Percentiles rank a stretch among this genome's conserved stretches.
phyloP scores from a whole-genome alignment of 495 filamentous ascomycete species.

The Aspergillus asperescens region DNA sequence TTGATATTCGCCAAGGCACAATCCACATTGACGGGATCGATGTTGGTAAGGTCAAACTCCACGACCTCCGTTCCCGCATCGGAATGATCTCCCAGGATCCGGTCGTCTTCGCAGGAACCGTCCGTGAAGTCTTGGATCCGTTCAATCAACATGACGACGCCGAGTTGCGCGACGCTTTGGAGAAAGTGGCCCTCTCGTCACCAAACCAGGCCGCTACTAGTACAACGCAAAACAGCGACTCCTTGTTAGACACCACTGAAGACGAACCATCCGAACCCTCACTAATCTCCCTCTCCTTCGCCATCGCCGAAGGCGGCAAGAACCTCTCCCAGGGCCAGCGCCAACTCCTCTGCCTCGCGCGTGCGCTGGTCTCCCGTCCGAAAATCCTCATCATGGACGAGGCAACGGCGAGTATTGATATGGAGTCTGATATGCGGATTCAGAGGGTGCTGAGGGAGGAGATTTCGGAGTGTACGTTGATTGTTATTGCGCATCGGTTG shows the following conservation, averaged over 20 bases:
- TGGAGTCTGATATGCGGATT: conserved; percentile 58
- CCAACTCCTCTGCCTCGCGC: conserved; percentile 73
- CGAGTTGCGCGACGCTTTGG: conserved; percentile 56
- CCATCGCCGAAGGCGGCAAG: conserved; percentile 61
- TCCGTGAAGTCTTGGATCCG: conserved; percentile 48
- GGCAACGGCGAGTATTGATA: conserved; percentile 74
- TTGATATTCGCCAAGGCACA: conserved; percentile 37
- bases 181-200: conserved; percentile 24
- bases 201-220: background rate
- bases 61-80: conserved; percentile 44
- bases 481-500: conserved; percentile 74
- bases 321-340: conserved; percentile 76
- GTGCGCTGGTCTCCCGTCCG: conserved; percentile 66
- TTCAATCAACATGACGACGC: conserved; percentile 52
- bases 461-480: conserved; percentile 63
- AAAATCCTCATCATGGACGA: conserved; percentile 78
- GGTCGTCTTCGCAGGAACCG: conserved; percentile 48
- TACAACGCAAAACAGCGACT: conserved; percentile 16
- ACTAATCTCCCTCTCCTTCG: conserved; percentile 28
- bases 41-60: conserved; percentile 41
- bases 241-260: no score
- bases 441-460: conserved; percentile 29
- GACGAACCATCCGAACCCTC: conserved; percentile 33
- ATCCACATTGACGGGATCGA: conserved; percentile 49
- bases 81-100: conserved; percentile 54